These are phyloP conservation scores for Papiliotrema laurentii DNA, from an alignment of 1,284 basidiomycete genomes.

Conservation along the genomic window DNA sequence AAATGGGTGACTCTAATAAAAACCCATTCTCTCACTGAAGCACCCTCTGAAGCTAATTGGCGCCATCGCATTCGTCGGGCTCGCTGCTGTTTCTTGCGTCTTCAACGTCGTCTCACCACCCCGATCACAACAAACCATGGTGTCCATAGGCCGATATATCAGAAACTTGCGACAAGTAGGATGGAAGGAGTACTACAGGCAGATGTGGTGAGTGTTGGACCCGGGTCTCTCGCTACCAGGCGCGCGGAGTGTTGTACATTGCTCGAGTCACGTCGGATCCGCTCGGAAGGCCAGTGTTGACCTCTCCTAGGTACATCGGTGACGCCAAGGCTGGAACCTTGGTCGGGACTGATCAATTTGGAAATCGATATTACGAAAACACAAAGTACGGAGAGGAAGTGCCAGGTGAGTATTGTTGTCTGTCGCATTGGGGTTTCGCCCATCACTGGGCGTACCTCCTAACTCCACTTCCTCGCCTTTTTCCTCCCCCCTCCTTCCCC, in stretches of 20 bases:
- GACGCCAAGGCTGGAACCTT: slow-evolving; percentile 79
- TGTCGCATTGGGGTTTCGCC: background rate
- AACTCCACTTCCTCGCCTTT: background rate
- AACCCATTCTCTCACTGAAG: background rate
- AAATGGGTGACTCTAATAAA: background rate
- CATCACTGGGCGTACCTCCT: background rate
- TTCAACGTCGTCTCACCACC: background rate
- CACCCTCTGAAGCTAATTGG: background rate
- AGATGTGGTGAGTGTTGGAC: slow-evolving; percentile 48
- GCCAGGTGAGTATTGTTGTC: slow-evolving; percentile 58
- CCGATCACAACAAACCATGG: slow-evolving; percentile 16
- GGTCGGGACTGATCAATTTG: slow-evolving; percentile 83
- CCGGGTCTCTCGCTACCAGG: background rate
- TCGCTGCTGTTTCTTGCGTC: too few relatives aligned
- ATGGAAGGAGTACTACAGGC: slow-evolving; percentile 74
- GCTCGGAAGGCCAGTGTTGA: background rate
- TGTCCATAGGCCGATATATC: slow-evolving; percentile 69
- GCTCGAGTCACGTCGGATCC: background rate
- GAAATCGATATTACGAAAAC: slow-evolving; percentile 90
- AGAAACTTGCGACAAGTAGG: slow-evolving; percentile 70
- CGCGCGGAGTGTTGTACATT: background rate
- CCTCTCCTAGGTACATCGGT: slow-evolving; percentile 66
- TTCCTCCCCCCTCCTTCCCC: background rate
- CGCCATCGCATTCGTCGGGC: too few relatives aligned
- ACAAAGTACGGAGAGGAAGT: slow-evolving; percentile 74